Evolutionary conservation across 139 green algal species (phyloP).

Genomic region (Coelastrella sp.): DNA sequence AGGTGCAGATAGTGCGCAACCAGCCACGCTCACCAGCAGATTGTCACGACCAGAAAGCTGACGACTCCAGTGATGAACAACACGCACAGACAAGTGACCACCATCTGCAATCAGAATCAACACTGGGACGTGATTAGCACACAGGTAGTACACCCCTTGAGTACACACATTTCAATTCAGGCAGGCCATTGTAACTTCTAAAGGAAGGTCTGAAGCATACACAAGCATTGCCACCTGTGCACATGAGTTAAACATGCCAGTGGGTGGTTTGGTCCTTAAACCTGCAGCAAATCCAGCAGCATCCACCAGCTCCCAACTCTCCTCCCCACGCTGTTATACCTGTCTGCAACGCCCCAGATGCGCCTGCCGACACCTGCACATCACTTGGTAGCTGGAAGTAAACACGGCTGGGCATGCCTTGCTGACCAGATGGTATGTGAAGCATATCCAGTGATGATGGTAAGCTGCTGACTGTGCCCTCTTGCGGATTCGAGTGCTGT

Average conservation of each 20-base stretch:
- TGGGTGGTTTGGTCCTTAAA: too few species aligned
- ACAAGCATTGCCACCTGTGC: too few species aligned
- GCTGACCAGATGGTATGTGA: constrained; percentile 24
- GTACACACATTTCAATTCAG: too few species aligned
- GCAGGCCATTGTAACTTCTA: too few species aligned
- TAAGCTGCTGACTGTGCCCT: too few species aligned
- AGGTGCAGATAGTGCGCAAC: constrained; percentile 78
- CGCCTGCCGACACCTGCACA: not conserved
- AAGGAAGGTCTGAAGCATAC: too few species aligned
- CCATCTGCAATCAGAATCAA: constrained; percentile 31
- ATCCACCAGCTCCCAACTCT: too few species aligned
- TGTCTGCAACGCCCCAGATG: not conserved
- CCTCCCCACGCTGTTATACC: too few species aligned
- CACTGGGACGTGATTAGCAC: not conserved
- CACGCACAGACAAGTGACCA: constrained; percentile 63
- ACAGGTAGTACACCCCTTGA: too few species aligned
- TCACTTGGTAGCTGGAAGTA: constrained; percentile 43
- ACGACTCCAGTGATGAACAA: constrained; percentile 62
- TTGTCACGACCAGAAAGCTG: constrained; percentile 49
- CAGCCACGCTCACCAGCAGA: constrained; percentile 65
- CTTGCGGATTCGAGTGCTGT: too few species aligned
- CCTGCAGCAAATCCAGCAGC: too few species aligned
- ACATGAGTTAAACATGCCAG: too few species aligned
- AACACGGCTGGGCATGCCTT: not conserved
- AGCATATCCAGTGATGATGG: not conserved